Evolutionary conservation across 2,329 filamentous ascomycete species (phyloP).

Genomic region (Cordyceps sp.): DNA sequence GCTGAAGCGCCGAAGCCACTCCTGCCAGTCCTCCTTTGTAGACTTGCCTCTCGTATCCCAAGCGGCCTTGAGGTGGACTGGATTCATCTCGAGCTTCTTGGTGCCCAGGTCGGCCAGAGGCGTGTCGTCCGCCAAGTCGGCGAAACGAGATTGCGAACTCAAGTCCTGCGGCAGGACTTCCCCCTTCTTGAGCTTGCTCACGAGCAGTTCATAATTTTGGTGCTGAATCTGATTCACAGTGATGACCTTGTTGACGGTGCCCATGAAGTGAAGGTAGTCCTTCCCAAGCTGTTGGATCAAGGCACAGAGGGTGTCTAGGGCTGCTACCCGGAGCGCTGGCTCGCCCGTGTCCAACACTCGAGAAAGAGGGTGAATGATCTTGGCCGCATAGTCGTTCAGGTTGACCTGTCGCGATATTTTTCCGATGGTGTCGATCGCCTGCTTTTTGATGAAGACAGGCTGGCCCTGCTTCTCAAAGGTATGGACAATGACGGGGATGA

Average conservation of each 20-base stretch:
- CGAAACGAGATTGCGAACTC: constrained; percentile 69
- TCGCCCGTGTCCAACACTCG: constrained; percentile 65
- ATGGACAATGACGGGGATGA: constrained; percentile 86
- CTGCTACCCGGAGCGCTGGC: constrained; percentile 56
- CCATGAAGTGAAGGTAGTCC: constrained; percentile 88
- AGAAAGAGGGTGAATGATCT: constrained; percentile 87
- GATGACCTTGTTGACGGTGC: constrained; percentile 79
- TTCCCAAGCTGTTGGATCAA: constrained; percentile 91
- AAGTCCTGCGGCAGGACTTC: constrained; percentile 91
- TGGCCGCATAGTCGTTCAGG: constrained; percentile 87
- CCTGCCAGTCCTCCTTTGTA: constrained; percentile 96
- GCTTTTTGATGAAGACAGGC: constrained; percentile 62
- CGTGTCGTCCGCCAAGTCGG: constrained; percentile 62
- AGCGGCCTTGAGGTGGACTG: constrained; percentile 88
- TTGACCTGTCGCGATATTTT: constrained; percentile 94
- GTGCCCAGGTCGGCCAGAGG: constrained; percentile 69
- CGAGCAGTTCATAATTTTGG: constrained; percentile 79
- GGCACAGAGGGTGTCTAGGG: constrained; percentile 85
- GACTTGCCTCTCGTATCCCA: constrained; percentile 97
- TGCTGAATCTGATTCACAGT: constrained; percentile 69
- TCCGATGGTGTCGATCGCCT: constrained; percentile 86
- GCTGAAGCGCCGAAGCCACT: constrained; percentile 95
- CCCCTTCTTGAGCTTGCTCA: constrained; percentile 85
- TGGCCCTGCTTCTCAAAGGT: constrained; percentile 85
- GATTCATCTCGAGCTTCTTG: constrained; percentile 94